These are phyloP conservation scores for Acmispon strigosus DNA, from an alignment of 306 rosid genomes.

Conservation along the genomic window DNA sequence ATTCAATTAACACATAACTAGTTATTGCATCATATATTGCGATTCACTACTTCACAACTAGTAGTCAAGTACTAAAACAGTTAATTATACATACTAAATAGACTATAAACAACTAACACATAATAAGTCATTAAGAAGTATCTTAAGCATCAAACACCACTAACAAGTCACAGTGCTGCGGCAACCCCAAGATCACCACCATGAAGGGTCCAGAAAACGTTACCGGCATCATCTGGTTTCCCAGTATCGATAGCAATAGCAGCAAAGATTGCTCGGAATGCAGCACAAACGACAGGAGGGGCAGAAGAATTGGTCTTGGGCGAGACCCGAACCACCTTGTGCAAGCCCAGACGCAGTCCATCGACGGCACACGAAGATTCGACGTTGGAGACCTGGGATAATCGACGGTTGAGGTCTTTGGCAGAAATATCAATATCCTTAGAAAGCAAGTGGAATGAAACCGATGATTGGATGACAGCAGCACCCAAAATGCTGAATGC, in stretches of 20 bases:
- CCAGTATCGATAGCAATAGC: conserved; percentile 61
- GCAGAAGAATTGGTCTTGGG: conserved; percentile 53
- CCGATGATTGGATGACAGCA: conserved; percentile 37
- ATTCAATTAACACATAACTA: not conserved
- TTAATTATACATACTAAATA: not conserved
- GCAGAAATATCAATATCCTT: conserved; percentile 48
- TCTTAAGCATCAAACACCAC: not conserved
- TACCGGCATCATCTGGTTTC: conserved; percentile 46
- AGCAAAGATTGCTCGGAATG: conserved; percentile 65
- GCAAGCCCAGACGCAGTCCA: conserved; percentile 38
- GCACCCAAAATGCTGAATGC: conserved; percentile 56
- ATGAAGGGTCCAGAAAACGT: conserved; percentile 46
- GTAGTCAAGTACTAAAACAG: not conserved
- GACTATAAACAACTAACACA: not conserved
- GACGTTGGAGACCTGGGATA: conserved; percentile 37
- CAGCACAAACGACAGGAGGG: conserved; percentile 55
- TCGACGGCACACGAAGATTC: conserved; percentile 48
- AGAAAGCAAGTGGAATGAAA: conserved; percentile 25
- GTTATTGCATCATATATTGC: not conserved
- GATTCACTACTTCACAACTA: conserved; percentile 6
- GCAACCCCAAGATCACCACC: conserved; percentile 29
- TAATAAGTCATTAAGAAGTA: not conserved
- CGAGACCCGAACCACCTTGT: conserved; percentile 59
- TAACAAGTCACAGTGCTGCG: conserved; percentile 16
- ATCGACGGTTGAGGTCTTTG: conserved; percentile 35